Evolutionary conservation across 306 rosid genomes (phyloP).

Genomic region (Prunus salicina): DNA sequence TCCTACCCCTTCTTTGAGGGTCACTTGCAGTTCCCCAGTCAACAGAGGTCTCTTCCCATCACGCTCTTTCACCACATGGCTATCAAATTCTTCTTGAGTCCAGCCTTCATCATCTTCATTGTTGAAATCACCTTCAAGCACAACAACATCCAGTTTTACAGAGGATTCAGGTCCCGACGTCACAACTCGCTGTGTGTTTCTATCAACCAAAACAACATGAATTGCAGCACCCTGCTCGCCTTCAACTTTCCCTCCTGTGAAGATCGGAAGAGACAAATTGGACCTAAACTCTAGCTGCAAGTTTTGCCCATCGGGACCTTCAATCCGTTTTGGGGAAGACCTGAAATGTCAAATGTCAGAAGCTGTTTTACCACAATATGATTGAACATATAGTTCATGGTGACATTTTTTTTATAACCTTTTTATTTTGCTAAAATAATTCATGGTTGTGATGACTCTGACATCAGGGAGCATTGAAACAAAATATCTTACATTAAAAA

Average conservation of each 20-base stretch:
- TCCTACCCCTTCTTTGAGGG: constrained; percentile 97
- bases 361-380: background rate
- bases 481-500: background rate
- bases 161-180: constrained; percentile 78
- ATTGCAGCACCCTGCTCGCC: constrained; percentile 99
- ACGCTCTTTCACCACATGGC: constrained; percentile 95
- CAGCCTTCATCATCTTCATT: constrained; percentile 93
- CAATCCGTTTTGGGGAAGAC: constrained; percentile 93
- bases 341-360: constrained; percentile 48
- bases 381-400: background rate
- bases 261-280: constrained; percentile 87
- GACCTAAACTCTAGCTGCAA: constrained; percentile 82
- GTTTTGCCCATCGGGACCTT: constrained; percentile 89
- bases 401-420: background rate
- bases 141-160: constrained; percentile 81
- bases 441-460: background rate
- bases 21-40: constrained; percentile 87
- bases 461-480: background rate
- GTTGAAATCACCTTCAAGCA: constrained; percentile 98
- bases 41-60: constrained; percentile 96
- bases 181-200: constrained; percentile 46
- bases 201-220: constrained; percentile 83
- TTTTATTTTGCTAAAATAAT: background rate
- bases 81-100: constrained; percentile 87
- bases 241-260: constrained; percentile 99